Evolutionary conservation across 2,329 filamentous ascomycete species (phyloP), one percentile per base, ranked within the genome.

Genomic region (Torrubiella hemipterigena): DNA sequence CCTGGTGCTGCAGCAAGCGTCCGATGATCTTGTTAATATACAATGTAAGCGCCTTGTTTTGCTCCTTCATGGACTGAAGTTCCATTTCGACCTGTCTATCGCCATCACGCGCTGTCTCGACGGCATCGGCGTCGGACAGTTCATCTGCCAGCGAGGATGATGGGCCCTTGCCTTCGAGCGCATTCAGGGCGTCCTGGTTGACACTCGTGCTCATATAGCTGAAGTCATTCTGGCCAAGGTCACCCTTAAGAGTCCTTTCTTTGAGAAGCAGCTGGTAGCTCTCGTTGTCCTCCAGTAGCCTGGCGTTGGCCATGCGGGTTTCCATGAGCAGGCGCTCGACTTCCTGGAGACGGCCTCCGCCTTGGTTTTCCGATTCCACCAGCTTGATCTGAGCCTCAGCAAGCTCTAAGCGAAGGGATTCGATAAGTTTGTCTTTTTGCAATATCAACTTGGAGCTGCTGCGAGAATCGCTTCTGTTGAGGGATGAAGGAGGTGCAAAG

Each of bases 21-120:
- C 91, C 91, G 52, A 98, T 94, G 54, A 98, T 96, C 62, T 91
- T 93, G 71, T 96, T 94, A 65, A 98, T 95, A 63, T 98, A 98
- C 42, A 96, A 67, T 16, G 86, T 93, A 45, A 98, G 67, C 18
- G 91, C 91, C 64, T 96, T 96, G 66, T 98, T 96, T 63, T 94
- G 80, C 52, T 94, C 89, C 59, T 83, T 89, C 45, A 84, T 64
- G 7, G 73, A 68, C 55, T 81, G 85, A 43, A 91, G 57, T 46
- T 96, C 89, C 9, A 67, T 58, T 51, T 95, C 87, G 10, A 91
- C 65, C 31, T 74, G 75, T 45, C 78, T 78, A 42, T 73, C 67
- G 28, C 59, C 60, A 33, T 76, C 71, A 41, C 62, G 58, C 38
- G 81, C 76, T 26, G 69, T 69, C 38, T 76, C 75, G 8, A 63